A percentile compares a stretch with the other conserved stretches of the same genome.
phyloP scores from a whole-genome alignment of 2,329 filamentous ascomycete genomes.

The Cercospora sp. region DNA sequence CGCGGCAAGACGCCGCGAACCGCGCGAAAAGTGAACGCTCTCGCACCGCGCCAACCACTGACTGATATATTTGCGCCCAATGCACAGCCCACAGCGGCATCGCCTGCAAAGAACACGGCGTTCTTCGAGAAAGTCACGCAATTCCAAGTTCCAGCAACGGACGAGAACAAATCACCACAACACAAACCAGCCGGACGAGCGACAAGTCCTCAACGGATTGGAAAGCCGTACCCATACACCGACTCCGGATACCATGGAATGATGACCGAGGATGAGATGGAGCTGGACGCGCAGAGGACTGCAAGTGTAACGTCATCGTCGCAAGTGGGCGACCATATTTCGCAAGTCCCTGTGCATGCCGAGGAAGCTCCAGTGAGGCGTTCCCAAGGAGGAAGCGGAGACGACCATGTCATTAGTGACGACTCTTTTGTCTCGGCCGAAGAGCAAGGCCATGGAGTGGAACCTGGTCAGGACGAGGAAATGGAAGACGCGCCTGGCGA shows the following conservation, averaged over 20 bases:
- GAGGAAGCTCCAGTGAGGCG: constrained; percentile 37
- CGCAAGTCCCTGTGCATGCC: constrained; percentile 30
- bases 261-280: constrained; percentile 54
- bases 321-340: constrained; percentile 19
- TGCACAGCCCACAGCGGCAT: constrained; percentile 49
- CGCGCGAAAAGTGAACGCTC: constrained; percentile 59
- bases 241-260: constrained; percentile 76
- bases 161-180: constrained; percentile 38
- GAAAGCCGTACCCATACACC: constrained; percentile 39
- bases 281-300: constrained; percentile 35
- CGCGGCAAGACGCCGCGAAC: constrained; percentile 79
- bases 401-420: constrained; percentile 37
- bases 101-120: constrained; percentile 55
- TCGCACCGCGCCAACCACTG: constrained; percentile 59
- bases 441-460: constrained; percentile 41
- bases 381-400: constrained; percentile 26
- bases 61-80: constrained; percentile 52
- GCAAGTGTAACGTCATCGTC: constrained; percentile 24
- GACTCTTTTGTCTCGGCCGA: constrained; percentile 54
- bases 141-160: constrained; percentile 62
- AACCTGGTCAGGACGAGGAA: constrained; percentile 17
- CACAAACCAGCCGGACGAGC: constrained; percentile 34
- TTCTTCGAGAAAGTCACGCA: constrained; percentile 58
- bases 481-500: constrained; percentile 22
- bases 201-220: constrained; percentile 39